These are phyloP conservation scores for Avena insularis DNA, from an alignment of 176 grass and related monocot species.

Conservation along the genomic window DNA sequence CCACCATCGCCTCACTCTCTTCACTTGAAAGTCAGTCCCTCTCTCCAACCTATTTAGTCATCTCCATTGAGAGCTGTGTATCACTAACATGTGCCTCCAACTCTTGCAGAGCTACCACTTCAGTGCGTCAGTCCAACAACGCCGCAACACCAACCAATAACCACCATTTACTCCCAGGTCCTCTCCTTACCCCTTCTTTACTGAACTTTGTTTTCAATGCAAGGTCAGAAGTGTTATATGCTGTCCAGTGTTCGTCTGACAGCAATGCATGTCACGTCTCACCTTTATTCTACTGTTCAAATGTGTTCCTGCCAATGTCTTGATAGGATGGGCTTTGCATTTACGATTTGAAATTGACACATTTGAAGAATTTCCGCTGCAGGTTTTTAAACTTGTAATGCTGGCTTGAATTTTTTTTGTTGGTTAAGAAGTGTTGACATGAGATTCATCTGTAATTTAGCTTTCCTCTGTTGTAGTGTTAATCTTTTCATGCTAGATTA, in stretches of 20 bases:
- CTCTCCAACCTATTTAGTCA: conserved; percentile 15
- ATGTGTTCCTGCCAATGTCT: conserved; percentile 21
- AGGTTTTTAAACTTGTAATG: conserved; percentile 25
- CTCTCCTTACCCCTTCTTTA: conserved; percentile 24
- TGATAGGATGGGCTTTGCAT: conserved; percentile 20
- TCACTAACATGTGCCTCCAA: conserved; percentile 24
- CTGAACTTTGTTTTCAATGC: conserved; percentile 1
- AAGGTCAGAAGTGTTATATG: neutral
- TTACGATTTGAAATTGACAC: conserved; percentile 21
- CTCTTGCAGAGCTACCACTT: conserved; percentile 42
- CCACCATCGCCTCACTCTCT: conserved; percentile 3
- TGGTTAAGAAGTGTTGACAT: conserved; percentile 4
- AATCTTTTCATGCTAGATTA: conserved; percentile 13
- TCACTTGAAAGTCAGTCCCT: conserved; percentile 36
- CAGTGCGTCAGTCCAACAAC: conserved; percentile 10
- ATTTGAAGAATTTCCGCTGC: neutral
- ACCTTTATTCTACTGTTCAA: neutral
- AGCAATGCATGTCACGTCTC: conserved; percentile 6
- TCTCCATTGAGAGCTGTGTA: conserved; percentile 18
- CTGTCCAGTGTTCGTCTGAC: neutral
- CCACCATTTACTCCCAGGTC: conserved; percentile 29
- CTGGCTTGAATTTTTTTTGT: conserved; percentile 15
- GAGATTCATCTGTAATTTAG: neutral
- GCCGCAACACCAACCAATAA: conserved; percentile 2
- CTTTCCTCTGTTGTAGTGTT: neutral